Evolutionary conservation across 805 yeast genomes (phyloP).

Genomic region (Ogataea ramenticola): DNA sequence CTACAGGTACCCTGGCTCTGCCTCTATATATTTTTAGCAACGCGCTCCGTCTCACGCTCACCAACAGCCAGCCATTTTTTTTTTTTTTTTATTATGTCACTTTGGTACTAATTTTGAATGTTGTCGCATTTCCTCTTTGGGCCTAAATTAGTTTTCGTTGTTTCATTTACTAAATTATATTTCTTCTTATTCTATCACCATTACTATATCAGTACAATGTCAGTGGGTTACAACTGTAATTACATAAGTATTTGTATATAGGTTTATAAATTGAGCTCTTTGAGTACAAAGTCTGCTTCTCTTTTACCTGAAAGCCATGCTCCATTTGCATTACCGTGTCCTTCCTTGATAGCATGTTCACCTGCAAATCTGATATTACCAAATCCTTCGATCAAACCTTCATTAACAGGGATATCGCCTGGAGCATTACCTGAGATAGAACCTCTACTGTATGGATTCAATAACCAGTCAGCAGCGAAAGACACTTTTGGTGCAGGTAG

Average conservation of each 20-base stretch:
- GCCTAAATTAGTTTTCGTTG: constrained; percentile 5
- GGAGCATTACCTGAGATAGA: constrained; percentile 37
- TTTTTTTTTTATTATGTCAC: background rate
- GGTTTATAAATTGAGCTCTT: background rate
- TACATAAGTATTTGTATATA: no score
- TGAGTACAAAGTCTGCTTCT: constrained; percentile 28
- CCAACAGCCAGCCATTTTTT: background rate
- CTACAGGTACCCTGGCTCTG: no score
- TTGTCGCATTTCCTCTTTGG: background rate
- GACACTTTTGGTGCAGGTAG: constrained; percentile 19
- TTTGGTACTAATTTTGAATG: background rate
- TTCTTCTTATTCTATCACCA: no score
- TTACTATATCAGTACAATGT: no score
- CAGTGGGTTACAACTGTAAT: no score
- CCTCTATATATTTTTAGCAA: background rate
- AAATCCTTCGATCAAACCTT: constrained; percentile 21
- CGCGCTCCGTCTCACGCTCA: background rate
- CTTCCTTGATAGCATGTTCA: constrained; percentile 43
- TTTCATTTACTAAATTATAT: background rate
- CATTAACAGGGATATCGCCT: constrained; percentile 33
- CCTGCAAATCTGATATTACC: constrained; percentile 45
- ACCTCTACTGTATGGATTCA: constrained; percentile 42
- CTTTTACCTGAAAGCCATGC: constrained; percentile 44
- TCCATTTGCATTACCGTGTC: constrained; percentile 50
- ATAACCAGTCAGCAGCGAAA: constrained; percentile 36